These are phyloP conservation scores for Mycena maculata DNA, from an alignment of 768 basidiomycete species.

Conservation along the genomic window DNA sequence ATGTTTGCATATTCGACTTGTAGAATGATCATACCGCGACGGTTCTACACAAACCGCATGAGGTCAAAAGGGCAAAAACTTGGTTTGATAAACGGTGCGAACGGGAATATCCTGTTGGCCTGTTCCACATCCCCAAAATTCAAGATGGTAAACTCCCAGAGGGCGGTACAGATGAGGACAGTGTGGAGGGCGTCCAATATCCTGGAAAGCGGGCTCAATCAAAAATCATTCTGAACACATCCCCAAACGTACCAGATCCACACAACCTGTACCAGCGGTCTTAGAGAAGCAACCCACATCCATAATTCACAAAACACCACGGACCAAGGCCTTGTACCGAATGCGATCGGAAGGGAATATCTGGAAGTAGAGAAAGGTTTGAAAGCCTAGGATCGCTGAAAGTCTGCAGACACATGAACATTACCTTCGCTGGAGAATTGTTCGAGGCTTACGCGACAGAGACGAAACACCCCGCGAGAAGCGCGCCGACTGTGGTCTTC, in stretches of 20 bases:
- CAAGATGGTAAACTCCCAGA: constrained; percentile 54
- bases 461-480: no score
- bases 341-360: constrained; percentile 22
- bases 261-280: not conserved
- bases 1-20: not conserved
- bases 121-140: constrained; percentile 42
- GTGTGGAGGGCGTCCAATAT: constrained; percentile 53
- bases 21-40: not conserved
- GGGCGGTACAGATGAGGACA: constrained; percentile 49
- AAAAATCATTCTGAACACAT: not conserved
- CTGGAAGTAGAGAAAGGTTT: constrained; percentile 26
- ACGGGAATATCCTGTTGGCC: constrained; percentile 53
- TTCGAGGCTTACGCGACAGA: no score
- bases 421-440: no score
- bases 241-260: constrained; percentile 22
- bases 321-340: constrained; percentile 24
- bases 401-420: not conserved
- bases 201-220: constrained; percentile 37
- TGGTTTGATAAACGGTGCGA: constrained; percentile 40
- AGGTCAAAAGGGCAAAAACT: constrained; percentile 38
- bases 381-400: constrained; percentile 29
- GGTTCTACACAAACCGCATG: no score
- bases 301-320: not conserved
- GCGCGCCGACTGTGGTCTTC: no score
- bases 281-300: not conserved